These are phyloP conservation scores for Claviceps spartinae DNA, from an alignment of 2,329 filamentous ascomycete species.

Conservation along the genomic window DNA sequence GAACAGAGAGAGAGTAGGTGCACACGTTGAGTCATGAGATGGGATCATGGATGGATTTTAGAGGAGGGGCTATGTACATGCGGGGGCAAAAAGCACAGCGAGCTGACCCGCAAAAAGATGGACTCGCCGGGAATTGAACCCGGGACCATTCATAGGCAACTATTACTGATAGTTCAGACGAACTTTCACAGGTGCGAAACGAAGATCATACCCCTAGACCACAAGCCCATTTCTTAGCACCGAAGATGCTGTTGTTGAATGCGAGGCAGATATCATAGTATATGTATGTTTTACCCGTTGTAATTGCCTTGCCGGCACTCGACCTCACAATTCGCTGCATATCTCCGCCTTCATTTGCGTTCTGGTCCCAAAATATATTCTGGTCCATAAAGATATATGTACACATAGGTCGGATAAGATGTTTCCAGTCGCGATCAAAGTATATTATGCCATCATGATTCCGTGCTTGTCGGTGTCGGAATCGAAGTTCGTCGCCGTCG, in stretches of 20 bases:
- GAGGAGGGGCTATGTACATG: not conserved
- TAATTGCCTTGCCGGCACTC: no score
- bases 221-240: slow-evolving; percentile 1
- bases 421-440: no score
- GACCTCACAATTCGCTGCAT: no score
- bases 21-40: no score
- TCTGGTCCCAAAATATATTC: no score
- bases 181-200: slow-evolving; percentile 7
- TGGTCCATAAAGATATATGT: no score
- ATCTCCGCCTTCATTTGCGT: no score
- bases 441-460: no score
- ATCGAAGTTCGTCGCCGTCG: no score
- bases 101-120: not conserved
- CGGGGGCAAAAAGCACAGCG: not conserved
- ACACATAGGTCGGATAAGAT: no score
- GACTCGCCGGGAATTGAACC: slow-evolving; percentile 8
- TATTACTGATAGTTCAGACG: slow-evolving; percentile 2
- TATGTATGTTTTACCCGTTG: not conserved
- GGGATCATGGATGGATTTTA: not conserved
- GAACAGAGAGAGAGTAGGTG: no score
- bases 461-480: no score
- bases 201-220: slow-evolving; percentile 9
- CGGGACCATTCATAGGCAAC: slow-evolving; percentile 8
- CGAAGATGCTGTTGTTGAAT: not conserved
- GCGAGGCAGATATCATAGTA: fast-evolving